Percentiles rank a stretch among this genome's conserved stretches.
phyloP scores from a whole-genome alignment of 306 rosid species.

The Canavalia gladiata region DNA sequence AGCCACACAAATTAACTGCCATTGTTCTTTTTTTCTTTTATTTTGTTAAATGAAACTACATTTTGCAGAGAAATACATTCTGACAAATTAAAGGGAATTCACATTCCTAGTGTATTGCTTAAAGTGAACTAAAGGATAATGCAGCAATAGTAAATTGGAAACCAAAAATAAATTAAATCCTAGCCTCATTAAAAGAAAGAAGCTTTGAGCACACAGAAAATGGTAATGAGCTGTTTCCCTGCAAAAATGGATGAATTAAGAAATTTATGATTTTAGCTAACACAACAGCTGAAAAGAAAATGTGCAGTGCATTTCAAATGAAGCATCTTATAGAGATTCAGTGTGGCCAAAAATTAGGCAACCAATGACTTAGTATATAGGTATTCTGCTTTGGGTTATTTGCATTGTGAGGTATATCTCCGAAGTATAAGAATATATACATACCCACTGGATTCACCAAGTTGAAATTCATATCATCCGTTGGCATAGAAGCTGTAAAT shows the following conservation, averaged over 20 bases:
- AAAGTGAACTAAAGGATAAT: no score
- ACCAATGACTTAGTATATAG: conserved; percentile 12
- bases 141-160: no score
- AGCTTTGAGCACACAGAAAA: background rate
- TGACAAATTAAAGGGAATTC: background rate
- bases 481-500: conserved; percentile 47
- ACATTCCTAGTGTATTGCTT: background rate
- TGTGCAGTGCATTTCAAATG: background rate
- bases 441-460: conserved; percentile 62
- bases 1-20: background rate
- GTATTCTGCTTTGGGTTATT: conserved; percentile 7
- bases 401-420: conserved; percentile 17
- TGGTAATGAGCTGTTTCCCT: background rate
- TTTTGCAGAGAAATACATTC: conserved; percentile 18
- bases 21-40: background rate
- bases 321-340: background rate
- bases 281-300: background rate
- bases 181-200: background rate
- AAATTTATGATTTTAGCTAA: background rate
- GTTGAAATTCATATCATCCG: conserved; percentile 39
- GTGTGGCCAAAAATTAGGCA: conserved; percentile 5
- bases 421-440: conserved; percentile 34
- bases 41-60: background rate
- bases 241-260: background rate
- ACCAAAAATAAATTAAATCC: background rate